A percentile compares a stretch with the other conserved stretches of the same genome.
Evolutionary conservation across 257 asterid species (phyloP).

Genomic region (Primulina tabacum): DNA sequence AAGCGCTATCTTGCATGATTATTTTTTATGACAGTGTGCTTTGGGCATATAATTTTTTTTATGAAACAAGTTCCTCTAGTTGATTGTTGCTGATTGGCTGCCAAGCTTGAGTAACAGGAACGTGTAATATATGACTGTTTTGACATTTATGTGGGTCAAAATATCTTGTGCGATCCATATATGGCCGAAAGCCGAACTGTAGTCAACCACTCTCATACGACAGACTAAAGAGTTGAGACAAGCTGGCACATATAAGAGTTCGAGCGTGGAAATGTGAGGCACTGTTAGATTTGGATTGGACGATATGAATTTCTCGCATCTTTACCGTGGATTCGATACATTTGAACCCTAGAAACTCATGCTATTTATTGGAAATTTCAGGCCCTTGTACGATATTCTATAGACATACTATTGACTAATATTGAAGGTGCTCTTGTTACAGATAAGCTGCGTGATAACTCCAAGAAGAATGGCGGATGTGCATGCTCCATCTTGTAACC

Average conservation of each 20-base stretch:
- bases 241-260: neutral
- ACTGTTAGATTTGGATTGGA: neutral
- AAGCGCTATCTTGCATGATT: neutral
- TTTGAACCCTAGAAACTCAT: neutral
- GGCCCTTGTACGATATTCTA: neutral
- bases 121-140: neutral
- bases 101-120: too few relatives aligned
- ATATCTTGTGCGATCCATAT: neutral
- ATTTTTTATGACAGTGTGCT: neutral
- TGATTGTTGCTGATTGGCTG: too few relatives aligned
- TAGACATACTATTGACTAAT: neutral
- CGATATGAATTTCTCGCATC: neutral
- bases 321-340: neutral
- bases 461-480: slow-evolving; percentile 63
- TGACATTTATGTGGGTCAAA: neutral
- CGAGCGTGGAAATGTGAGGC: neutral
- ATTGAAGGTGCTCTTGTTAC: slow-evolving; percentile 18
- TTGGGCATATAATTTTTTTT: too few relatives aligned
- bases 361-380: neutral
- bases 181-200: neutral
- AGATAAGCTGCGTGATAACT: slow-evolving; percentile 64
- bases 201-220: neutral
- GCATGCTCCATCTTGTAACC: slow-evolving; percentile 61
- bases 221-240: neutral
- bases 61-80: too few relatives aligned